Percentiles rank a stretch among this genome's conserved stretches.
phyloP scores from a whole-genome alignment of 176 grass and related monocot genomes.

The Lolium multiflorum region DNA sequence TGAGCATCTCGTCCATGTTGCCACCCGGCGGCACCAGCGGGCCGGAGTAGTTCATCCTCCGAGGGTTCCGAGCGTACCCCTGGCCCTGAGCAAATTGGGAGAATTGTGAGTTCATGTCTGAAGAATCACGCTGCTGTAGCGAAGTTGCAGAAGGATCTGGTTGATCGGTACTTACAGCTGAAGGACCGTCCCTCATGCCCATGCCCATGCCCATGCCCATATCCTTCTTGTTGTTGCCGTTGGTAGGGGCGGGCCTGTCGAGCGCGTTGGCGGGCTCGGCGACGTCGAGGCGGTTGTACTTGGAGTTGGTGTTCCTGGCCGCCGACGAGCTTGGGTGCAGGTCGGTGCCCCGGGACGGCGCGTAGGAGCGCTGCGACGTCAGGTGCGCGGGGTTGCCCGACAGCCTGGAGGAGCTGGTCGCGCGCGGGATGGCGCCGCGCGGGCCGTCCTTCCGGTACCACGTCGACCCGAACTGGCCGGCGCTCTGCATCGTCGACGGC shows the following conservation, averaged over 20 bases:
- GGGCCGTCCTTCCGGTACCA: constrained; percentile 62
- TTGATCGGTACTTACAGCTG: constrained; percentile 40
- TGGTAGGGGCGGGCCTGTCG: constrained; percentile 46
- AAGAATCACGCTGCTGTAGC: not conserved
- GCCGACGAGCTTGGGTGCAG: constrained; percentile 62
- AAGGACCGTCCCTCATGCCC: constrained; percentile 46
- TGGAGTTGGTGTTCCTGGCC: constrained; percentile 47
- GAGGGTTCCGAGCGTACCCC: constrained; percentile 52
- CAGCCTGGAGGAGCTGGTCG: constrained; percentile 65
- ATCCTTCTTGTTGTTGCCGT: constrained; percentile 39
- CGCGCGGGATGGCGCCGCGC: constrained; percentile 35
- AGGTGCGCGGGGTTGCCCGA: constrained; percentile 44
- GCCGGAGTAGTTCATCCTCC: constrained; percentile 74
- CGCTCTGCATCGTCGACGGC: constrained; percentile 49
- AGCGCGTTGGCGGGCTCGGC: constrained; percentile 56
- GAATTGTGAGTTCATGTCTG: not conserved
- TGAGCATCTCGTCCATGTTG: constrained; percentile 79
- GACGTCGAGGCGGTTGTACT: constrained; percentile 62
- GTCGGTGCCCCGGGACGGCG: constrained; percentile 61
- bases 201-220: not conserved
- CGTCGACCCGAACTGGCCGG: constrained; percentile 62
- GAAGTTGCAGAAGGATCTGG: not conserved
- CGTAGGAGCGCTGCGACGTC: constrained; percentile 45
- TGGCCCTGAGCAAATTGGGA: constrained; percentile 18
- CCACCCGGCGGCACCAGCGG: constrained; percentile 65